Evolutionary conservation across 129 eudicot species (phyloP), one percentile per base, ranked within the genome.

Genomic region (Flaveria robusta): DNA sequence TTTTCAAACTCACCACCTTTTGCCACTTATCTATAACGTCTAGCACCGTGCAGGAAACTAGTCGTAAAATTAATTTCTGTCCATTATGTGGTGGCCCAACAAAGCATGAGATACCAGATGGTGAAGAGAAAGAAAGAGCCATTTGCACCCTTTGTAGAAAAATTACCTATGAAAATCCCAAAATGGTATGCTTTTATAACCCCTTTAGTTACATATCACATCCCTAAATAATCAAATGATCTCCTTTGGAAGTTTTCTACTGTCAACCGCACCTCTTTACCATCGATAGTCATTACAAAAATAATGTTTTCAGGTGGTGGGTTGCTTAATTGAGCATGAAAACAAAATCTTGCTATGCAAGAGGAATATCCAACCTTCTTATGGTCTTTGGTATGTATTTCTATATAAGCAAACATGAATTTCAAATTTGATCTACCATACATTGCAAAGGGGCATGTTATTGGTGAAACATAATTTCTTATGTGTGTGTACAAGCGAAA

Each of bases 301-400:
- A 16, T 71, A 70, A 66, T 78, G 12, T 68, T 43, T 72, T 79
- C 89, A 93, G 98, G 98, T 93, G 27, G 97, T 93, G 3, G 97
- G 97, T 26, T 93, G 98, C 85, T 88, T 93, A 10, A 87, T 93
- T 80, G 97, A 90, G 88, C 98, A 93, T 66, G 96, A 93, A 62
- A 87, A 93, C 88, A 93, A 93, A 86, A 88, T 93, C 81, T 80
- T 93, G 74, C 79, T 93, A 62, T 93, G 98, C 88, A 90, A 86
- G 85, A 79, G 98, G 74, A 93, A 93, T 23, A 93, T 93, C 70
- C 93, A 93, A 58, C 98, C 98, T 70, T 93, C 98, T 65, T 88
- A 67, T 87, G 98, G 98, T 79, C 91, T 85, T 59, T 93, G 98
- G 98, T 93, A 87, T 50, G 92, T 77, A 79, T 65, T 51, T 45